phyloP scores from a whole-genome alignment of 1,284 basidiomycete genomes.

The Somion occarium region DNA sequence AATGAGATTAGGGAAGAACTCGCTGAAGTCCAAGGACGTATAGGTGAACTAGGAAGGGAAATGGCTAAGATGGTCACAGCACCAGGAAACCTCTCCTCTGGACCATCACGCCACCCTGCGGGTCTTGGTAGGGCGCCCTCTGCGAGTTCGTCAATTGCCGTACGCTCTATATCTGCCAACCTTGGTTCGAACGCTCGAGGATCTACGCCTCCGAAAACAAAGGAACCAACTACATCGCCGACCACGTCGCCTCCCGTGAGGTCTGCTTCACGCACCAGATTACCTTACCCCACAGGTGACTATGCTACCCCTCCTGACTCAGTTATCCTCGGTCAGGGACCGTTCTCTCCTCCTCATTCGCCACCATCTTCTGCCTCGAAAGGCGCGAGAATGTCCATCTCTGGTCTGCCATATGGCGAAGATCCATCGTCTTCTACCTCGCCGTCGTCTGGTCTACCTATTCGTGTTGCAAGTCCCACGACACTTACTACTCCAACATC shows the following conservation, averaged over 20 bases:
- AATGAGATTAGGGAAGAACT: conserved; percentile 59
- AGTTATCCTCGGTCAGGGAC: conserved; percentile 28
- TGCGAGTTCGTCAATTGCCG: conserved; percentile 27
- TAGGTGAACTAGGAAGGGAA: conserved; percentile 68
- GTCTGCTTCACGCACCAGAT: conserved; percentile 42
- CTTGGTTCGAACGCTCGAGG: conserved; percentile 25
- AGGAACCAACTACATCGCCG: conserved; percentile 64
- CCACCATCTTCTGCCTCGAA: conserved; percentile 43
- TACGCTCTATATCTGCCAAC: conserved; percentile 26
- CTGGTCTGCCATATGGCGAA: conserved; percentile 22
- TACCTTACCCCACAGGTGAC: conserved; percentile 78
- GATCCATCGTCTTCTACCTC: conserved; percentile 15
- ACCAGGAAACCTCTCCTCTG: conserved; percentile 49
- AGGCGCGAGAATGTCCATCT: conserved; percentile 22
- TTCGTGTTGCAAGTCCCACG: conserved; percentile 19
- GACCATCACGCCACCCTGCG: conserved; percentile 42
- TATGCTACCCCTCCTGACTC: conserved; percentile 58
- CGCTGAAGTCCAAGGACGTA: conserved; percentile 64
- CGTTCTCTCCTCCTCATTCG: conserved; percentile 59
- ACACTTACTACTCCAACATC: conserved; percentile 31
- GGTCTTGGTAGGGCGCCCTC: conserved; percentile 34
- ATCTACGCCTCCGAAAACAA: conserved; percentile 37
- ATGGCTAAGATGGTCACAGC: conserved; percentile 66
- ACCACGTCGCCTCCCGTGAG: conserved; percentile 33
- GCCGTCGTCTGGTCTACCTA: conserved; percentile 22